Percentiles rank a stretch among this genome's conserved stretches.
phyloP scores from a whole-genome alignment of 768 basidiomycete genomes.

The Daedalea quercina region DNA sequence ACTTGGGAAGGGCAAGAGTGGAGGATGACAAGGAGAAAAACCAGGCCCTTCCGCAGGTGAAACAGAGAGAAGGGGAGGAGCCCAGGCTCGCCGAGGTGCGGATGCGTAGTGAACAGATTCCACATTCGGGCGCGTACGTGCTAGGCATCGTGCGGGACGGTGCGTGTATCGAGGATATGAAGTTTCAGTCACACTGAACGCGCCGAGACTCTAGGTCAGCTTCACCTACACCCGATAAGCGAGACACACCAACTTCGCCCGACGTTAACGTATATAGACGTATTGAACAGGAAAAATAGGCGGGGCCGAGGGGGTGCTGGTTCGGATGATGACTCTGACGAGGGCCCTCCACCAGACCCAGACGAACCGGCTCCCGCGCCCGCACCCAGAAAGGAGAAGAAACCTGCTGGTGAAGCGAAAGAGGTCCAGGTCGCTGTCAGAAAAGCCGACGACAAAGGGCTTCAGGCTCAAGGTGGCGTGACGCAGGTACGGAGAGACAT shows the following conservation, averaged over 20 bases:
- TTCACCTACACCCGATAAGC: slow-evolving; percentile 73
- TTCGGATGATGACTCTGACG: slow-evolving; percentile 69
- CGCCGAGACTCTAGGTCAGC: slow-evolving; percentile 39
- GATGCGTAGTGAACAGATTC: slow-evolving; percentile 65
- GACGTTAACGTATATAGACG: slow-evolving; percentile 74
- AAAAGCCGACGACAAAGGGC: slow-evolving; percentile 56
- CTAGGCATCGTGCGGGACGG: slow-evolving; percentile 74
- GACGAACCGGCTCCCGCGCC: slow-evolving; percentile 54
- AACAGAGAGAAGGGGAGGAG: slow-evolving; percentile 44
- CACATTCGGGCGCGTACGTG: slow-evolving; percentile 60
- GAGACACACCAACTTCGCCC: slow-evolving; percentile 82
- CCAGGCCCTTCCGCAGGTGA: slow-evolving; percentile 41
- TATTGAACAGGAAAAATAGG: slow-evolving; percentile 56
- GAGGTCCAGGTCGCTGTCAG: slow-evolving; percentile 76
- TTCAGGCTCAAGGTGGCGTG: slow-evolving; percentile 55
- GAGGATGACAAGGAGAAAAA: slow-evolving; percentile 80
- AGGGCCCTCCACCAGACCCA: slow-evolving; percentile 74
- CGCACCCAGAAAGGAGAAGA: slow-evolving; percentile 52
- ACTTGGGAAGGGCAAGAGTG: slow-evolving; percentile 54
- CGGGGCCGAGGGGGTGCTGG: slow-evolving; percentile 39
- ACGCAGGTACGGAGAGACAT: slow-evolving; percentile 72
- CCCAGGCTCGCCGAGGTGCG: slow-evolving; percentile 64
- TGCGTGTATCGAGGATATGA: slow-evolving; percentile 24
- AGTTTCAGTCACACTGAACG: background rate
- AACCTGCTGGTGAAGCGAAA: slow-evolving; percentile 48